Base-by-base conservation (phyloP, 2,329 filamentous ascomycete species). In the Clonostachys rosea region DNA sequence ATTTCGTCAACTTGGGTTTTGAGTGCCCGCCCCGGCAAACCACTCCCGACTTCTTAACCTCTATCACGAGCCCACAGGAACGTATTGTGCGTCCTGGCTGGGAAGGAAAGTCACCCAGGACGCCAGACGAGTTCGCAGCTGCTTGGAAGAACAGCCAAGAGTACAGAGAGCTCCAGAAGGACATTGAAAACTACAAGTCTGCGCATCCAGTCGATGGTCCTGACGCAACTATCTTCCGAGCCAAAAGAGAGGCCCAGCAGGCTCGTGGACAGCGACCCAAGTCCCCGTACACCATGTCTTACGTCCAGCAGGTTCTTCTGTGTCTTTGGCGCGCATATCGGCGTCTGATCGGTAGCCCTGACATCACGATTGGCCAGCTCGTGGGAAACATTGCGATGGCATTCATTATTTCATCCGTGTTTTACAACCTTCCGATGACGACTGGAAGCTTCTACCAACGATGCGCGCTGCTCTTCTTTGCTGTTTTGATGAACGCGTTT, bases 1-100 rank as follows among this genome's bases (percentile, higher is more conserved):
- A 87, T 63, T 89, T 89, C 52, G 62, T 83, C 53, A 69, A 80
- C 54, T 71, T 89, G 1, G 85, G 85, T 5, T 88, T 86, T 56
- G 74, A 83, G 35, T 84, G 83, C 57, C 82, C 84, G 3, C 64
- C 79, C 3, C 80, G 84, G 12, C 80, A 81, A 66, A 88, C 84
- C 0, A 85, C 81, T 0, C 81, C 84, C 16, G 85, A 89, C 59
- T 89, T 88, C 67, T 64, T 89, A 43, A 89, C 84, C 2, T 85
- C 83, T n/a, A 84, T 88, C 66, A 87, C 84, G 3, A 78, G 76
- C 24, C 66, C 79, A 1, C 52, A 66, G 7, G 81, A 84, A 62
- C 78, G 80, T 48, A 52, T 79, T 34, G 68, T 81, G 18, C 75
- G 76, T 39, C 60, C 70, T 3, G 81, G 78, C 30, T 83, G 75